Percentiles rank a stretch among this genome's conserved stretches.
phyloP scores from a whole-genome alignment of 768 basidiomycete genomes.

The Termitomyces sp. region DNA sequence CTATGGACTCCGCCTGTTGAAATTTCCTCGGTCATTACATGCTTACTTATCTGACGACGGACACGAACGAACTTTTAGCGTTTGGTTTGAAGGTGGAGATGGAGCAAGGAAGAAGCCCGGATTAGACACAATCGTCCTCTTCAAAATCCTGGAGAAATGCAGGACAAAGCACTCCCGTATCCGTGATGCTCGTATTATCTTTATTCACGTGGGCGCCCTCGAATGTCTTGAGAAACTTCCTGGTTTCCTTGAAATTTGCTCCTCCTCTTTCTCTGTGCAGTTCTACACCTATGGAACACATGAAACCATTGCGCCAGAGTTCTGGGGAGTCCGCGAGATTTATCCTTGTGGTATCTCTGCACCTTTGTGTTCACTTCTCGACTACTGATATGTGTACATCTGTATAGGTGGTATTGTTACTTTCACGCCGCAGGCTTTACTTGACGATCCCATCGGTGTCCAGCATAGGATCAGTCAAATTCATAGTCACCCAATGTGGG shows the following conservation, averaged over 20 bases:
- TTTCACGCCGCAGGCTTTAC: conserved; percentile 58
- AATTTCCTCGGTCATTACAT: conserved; percentile 43
- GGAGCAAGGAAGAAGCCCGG: conserved; percentile 22
- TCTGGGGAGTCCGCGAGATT: conserved; percentile 64
- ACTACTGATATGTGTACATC: neutral
- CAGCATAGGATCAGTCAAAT: conserved; percentile 45
- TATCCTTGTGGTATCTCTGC: conserved; percentile 52
- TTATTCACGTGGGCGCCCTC: conserved; percentile 61
- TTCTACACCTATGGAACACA: conserved; percentile 72
- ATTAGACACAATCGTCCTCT: conserved; percentile 40
- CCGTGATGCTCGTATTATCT: conserved; percentile 44
- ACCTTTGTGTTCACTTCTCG: neutral
- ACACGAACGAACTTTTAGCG: conserved; percentile 35
- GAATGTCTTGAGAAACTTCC: conserved; percentile 43
- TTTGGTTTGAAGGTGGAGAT: conserved; percentile 40
- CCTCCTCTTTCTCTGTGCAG: conserved; percentile 39
- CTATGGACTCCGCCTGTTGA: conserved; percentile 36
- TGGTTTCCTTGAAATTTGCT: conserved; percentile 40
- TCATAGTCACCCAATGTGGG: conserved; percentile 61
- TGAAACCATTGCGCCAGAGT: conserved; percentile 38
- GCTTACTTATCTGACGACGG: conserved; percentile 35
- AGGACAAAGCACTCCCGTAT: conserved; percentile 34
- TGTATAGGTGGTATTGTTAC: conserved; percentile 65
- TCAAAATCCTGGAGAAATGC: conserved; percentile 38
- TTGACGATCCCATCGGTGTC: conserved; percentile 46